phyloP scores from a whole-genome alignment of 352 stramenopile genomes.

The Globisporangium echinulatum region DNA sequence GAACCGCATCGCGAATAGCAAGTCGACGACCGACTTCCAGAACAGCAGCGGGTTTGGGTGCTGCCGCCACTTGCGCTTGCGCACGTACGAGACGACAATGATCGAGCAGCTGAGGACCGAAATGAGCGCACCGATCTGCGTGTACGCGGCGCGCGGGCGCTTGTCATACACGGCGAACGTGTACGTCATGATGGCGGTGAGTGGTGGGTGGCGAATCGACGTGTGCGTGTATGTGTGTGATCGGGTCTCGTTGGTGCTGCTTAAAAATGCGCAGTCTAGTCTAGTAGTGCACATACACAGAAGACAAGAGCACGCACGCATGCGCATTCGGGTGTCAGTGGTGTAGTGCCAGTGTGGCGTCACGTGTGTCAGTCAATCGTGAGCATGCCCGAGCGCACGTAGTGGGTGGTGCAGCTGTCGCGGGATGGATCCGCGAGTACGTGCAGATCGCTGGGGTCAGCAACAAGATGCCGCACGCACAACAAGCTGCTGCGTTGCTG shows the following conservation, averaged over 20 bases:
- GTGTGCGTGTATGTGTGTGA: not conserved
- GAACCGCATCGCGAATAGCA: conserved; percentile 72
- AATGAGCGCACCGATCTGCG: conserved; percentile 60
- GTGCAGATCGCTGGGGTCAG: too few species aligned
- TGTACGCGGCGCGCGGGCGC: conserved; percentile 39
- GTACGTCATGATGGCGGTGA: conserved; percentile 9
- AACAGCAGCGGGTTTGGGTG: conserved; percentile 83
- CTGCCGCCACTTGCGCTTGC: conserved; percentile 59
- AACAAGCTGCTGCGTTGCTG: too few species aligned
- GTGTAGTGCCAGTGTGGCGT: too few species aligned
- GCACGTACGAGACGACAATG: conserved; percentile 62
- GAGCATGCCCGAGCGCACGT: too few species aligned
- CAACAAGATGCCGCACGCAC: too few species aligned
- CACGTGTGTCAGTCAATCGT: too few species aligned
- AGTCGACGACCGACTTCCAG: conserved; percentile 70
- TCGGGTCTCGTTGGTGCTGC: not conserved
- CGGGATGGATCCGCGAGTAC: too few species aligned
- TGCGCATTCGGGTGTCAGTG: not conserved
- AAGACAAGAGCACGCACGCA: not conserved
- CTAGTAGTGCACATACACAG: not conserved
- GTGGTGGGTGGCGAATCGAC: not conserved
- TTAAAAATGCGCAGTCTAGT: not conserved
- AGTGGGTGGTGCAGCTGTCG: too few species aligned
- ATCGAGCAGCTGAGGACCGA: conserved; percentile 71
- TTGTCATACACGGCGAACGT: conserved; percentile 18